Base-by-base conservation (phyloP, 805 yeast species). In the Lipomyces orientalis region DNA sequence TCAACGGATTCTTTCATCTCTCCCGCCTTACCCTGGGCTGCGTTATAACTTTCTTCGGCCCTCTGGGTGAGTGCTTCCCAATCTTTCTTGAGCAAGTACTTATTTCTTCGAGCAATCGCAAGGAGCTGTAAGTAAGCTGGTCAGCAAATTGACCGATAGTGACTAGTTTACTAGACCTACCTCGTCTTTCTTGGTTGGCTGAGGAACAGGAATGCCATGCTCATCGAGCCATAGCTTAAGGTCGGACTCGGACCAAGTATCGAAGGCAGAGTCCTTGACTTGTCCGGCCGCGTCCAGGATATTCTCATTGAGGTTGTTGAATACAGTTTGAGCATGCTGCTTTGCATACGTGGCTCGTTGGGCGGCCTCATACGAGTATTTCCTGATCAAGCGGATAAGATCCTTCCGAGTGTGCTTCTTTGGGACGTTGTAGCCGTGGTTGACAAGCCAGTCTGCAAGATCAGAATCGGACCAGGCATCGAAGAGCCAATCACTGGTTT, bases 171-270 rank as follows among this genome's bases (percentile, higher is more conserved):
- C 16, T 25, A 9, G 22, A 25, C n/a, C 22, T 34, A 60, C 56
- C 71, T 70, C 58, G 35, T 58, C 65, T 34, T 59, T 58, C 31
- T 58, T 55, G 31, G 68, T 46, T 5, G 61, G 55, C 64, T 68
- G 70, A 33, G 72, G 72, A 29, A 70, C 69, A 6, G 67, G 64
- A 39, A 81, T 62, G 4, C 77, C 77, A 71, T 83, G 82, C 63
- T 75, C 72, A 61, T 79, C 79, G 12, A 82, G 76, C 85, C 85
- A 84, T 54, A 75, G 77, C 70, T 79, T 74, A 55, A 84, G 71
- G 65, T 81, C 82, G 3, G 81, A 75, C 60, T 79, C 78, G 25
- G 82, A 75, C 83, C 85, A 82, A 31, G 76, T 65, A 59, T 81
- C 81, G 59, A 80, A 75, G n/a, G 81, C 78, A 31, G 75, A 74